phyloP scores from a whole-genome alignment of 768 basidiomycete species.

The Amanita molliuscula region DNA sequence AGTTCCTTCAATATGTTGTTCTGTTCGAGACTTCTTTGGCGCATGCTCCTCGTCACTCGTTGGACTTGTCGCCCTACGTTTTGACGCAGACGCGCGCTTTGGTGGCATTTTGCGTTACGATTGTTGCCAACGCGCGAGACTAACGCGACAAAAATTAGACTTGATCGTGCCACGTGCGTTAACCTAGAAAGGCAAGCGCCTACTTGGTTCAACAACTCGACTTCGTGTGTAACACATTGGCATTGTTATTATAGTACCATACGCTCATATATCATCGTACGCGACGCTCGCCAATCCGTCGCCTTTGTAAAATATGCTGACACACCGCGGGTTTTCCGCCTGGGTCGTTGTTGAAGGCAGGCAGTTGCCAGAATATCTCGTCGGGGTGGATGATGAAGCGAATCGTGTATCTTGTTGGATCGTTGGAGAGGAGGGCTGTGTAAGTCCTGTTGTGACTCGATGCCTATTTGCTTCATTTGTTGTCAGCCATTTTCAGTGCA shows the following conservation, averaged over 20 bases:
- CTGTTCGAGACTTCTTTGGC: slow-evolving; percentile 16
- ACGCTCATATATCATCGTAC: not conserved
- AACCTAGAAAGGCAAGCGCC: not conserved
- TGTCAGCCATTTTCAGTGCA: slow-evolving; percentile 46
- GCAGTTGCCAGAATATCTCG: slow-evolving; percentile 44
- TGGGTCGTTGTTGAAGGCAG: slow-evolving; percentile 51
- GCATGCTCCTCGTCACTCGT: not conserved
- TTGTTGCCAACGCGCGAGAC: too few species aligned
- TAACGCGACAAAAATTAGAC: not conserved
- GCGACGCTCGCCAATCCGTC: not conserved
- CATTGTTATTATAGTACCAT: not conserved
- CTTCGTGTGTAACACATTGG: not conserved
- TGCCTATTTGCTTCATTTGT: not conserved
- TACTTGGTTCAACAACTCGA: slow-evolving; percentile 3
- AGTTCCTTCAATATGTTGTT: not conserved
- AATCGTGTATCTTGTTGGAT: slow-evolving; percentile 60
- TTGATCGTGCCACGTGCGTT: not conserved
- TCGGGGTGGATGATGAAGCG: slow-evolving; percentile 31
- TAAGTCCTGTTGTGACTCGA: slow-evolving; percentile 14
- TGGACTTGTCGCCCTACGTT: slow-evolving; percentile 4
- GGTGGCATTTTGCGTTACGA: not conserved
- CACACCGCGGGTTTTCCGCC: slow-evolving; percentile 54
- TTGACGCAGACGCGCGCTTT: slow-evolving; percentile 1
- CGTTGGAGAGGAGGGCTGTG: slow-evolving; percentile 49
- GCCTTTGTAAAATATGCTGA: slow-evolving; percentile 28